Percentiles rank a stretch among this genome's conserved stretches.
Conservation (phyloP, 441 rosid genomes). For the Jatropha multifida region DNA sequence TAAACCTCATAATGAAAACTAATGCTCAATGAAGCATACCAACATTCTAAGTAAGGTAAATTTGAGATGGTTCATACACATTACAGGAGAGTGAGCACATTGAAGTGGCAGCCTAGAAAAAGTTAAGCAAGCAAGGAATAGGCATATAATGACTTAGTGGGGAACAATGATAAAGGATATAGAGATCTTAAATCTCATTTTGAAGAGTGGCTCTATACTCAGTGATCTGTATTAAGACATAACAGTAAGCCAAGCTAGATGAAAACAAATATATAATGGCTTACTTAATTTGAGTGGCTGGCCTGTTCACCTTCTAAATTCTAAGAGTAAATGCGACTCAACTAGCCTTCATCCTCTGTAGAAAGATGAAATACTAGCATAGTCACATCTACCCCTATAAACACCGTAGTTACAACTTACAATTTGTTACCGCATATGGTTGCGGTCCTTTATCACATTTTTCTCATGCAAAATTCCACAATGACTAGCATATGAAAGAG, state of each 20-base stretch:
- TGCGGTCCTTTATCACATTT: background rate
- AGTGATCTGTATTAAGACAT: background rate
- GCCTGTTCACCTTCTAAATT: background rate
- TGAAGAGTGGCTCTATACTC: background rate
- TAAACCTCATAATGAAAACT: conserved; percentile 40
- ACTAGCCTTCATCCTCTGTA: background rate
- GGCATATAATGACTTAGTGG: background rate
- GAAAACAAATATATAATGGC: background rate
- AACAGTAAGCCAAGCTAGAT: background rate
- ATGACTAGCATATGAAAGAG: no score
- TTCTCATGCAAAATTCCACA: background rate
- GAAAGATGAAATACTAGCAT: background rate
- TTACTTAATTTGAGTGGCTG: background rate
- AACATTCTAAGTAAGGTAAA: background rate
- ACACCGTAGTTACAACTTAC: background rate
- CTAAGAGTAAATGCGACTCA: background rate
- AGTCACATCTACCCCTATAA: background rate
- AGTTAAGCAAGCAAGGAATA: background rate
- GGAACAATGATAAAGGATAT: background rate
- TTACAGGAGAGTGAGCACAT: background rate
- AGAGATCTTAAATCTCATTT: background rate
- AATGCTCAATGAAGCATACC: conserved; percentile 3
- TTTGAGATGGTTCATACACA: background rate
- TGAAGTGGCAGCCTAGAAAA: background rate
- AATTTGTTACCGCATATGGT: no score